These are phyloP conservation scores for Elsinoe arachidis DNA, from an alignment of 2,329 filamentous ascomycete species.

Conservation along the genomic window DNA sequence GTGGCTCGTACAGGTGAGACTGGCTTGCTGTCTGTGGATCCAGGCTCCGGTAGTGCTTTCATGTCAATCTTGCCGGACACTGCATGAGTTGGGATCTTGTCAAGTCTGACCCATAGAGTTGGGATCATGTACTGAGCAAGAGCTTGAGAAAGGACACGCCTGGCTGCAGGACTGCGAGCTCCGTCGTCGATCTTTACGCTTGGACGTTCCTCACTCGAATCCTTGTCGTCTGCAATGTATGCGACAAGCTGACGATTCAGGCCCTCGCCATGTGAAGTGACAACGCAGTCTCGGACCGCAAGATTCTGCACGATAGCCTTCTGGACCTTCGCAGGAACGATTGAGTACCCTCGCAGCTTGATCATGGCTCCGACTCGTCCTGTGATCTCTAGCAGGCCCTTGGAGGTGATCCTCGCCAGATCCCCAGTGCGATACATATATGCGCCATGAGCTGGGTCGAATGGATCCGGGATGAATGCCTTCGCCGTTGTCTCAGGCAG, in stretches of 20 bases:
- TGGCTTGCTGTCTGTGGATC: constrained; percentile 34
- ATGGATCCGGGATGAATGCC: constrained; percentile 60
- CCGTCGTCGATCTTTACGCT: constrained; percentile 58
- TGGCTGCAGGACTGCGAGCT: constrained; percentile 61
- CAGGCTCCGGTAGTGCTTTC: constrained; percentile 60
- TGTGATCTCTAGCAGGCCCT: constrained; percentile 64
- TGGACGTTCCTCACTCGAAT: constrained; percentile 49
- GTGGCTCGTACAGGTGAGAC: constrained; percentile 24
- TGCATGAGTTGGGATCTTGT: constrained; percentile 62
- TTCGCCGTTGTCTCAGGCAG: constrained; percentile 68
- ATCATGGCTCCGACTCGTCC: constrained; percentile 72
- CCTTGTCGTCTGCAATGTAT: constrained; percentile 62
- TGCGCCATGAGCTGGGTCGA: constrained; percentile 49
- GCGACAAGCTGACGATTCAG: constrained; percentile 67
- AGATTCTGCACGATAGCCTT: constrained; percentile 61
- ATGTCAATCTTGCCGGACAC: constrained; percentile 74
- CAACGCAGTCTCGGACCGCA: constrained; percentile 62
- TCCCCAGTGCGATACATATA: constrained; percentile 71
- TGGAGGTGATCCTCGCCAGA: constrained; percentile 56
- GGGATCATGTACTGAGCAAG: constrained; percentile 81
- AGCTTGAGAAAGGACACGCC: constrained; percentile 54
- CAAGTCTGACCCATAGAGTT: constrained; percentile 64
- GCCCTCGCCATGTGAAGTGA: constrained; percentile 66
- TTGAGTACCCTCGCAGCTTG: constrained; percentile 69
- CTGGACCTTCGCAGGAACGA: constrained; percentile 69